Evolutionary conservation across 192 early-diverging fungal species (phyloP), one percentile per base, ranked within the genome.

Genomic region (Podila clonocystis): DNA sequence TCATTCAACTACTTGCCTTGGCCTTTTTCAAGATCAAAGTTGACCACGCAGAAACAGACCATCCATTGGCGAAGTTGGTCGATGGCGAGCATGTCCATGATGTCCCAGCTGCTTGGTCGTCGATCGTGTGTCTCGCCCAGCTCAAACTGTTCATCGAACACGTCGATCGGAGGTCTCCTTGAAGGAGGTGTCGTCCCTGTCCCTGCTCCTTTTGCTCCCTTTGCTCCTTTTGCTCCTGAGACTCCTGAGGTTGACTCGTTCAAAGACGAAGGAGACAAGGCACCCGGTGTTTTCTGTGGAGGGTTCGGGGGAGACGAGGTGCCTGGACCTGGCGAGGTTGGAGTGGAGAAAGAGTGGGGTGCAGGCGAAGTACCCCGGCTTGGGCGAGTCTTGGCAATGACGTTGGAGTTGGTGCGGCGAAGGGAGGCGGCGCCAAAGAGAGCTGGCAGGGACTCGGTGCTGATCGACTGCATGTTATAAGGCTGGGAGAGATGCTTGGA

Each of bases 21-120:
- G 59, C 93, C 93, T 60, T 92, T 90, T 83, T 94, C 93, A n/a
- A 91, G 86, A 84, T 94, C 93, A 89, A 94, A 94, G 75, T 94
- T 91, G 59, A 94, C 92, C 22, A 90, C 84, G 52, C 90, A 92
- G 82, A 94, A 93, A 67, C 91, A 88, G 28, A 93, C 71, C 55
- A 93, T 84, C 93, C 93, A 94, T 62, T 89, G 86, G 13, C 88
- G 82, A 68, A 89, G 86, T 50, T 73, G 77, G 28, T 72, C 75
- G 20, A 89, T 84, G 9, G 83, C 82, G 9, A 74, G 28, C 68
- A 82, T 74, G 52, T 82, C 80, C 69, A 83, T 72, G 36, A 78
- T 77, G 50, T 82, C 74, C 80, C 84, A 82, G 31, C 70, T 77
- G 30, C 70, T 76, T 20, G 64, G 64, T n/a, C 82, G 50, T 1